Evolutionary conservation across 2,329 filamentous ascomycete species (phyloP).

Genomic region (Orbilia quercus): DNA sequence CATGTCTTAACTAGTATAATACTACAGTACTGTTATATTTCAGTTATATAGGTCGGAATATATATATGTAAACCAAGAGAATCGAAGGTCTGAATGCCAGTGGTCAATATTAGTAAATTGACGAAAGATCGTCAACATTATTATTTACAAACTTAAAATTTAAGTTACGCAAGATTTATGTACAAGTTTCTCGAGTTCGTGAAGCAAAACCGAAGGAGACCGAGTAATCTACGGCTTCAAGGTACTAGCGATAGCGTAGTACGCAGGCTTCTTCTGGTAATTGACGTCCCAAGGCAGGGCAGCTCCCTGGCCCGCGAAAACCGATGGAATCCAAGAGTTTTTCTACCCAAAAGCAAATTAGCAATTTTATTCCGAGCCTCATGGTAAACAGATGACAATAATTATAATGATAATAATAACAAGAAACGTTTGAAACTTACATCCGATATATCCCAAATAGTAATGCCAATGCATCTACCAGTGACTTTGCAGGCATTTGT

Average conservation of each 20-base stretch:
- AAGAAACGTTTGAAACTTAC: slow-evolving; percentile 21
- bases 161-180: too few relatives aligned
- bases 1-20: too few relatives aligned
- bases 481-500: slow-evolving; percentile 61
- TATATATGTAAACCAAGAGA: too few relatives aligned
- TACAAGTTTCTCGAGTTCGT: not conserved
- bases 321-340: slow-evolving; percentile 64
- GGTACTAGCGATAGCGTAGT: slow-evolving; percentile 62
- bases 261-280: slow-evolving; percentile 65
- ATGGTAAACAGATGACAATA: too few relatives aligned
- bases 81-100: too few relatives aligned
- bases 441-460: slow-evolving; percentile 62
- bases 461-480: slow-evolving; percentile 64
- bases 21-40: too few relatives aligned
- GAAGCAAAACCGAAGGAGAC: not conserved
- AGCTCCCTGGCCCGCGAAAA: slow-evolving; percentile 64
- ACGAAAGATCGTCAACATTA: too few relatives aligned
- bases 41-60: too few relatives aligned
- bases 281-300: slow-evolving; percentile 65
- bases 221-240: slow-evolving; percentile 35
- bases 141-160: too few relatives aligned
- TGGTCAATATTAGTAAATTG: too few relatives aligned
- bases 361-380: not conserved
- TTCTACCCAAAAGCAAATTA: slow-evolving; percentile 62
- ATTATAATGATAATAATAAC: not conserved